Percentiles rank a stretch among this genome's conserved stretches.
Evolutionary conservation across 176 grass and related monocot genomes (phyloP).

Genomic region (Rhipidocladum racemiflorum): DNA sequence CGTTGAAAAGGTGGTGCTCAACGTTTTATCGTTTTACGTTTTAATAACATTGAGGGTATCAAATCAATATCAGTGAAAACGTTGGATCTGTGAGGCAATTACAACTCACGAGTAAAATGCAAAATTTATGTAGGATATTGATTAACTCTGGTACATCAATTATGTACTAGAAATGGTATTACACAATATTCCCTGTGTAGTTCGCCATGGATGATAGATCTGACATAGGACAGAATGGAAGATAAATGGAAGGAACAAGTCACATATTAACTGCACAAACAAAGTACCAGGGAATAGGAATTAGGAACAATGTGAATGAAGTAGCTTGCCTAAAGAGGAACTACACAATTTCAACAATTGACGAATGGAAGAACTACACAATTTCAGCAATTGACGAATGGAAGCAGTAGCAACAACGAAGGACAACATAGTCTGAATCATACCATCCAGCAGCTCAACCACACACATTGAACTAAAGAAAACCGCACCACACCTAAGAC

Average conservation of each 20-base stretch:
- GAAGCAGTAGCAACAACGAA: no score
- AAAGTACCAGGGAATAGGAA: neutral
- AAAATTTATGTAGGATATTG: neutral
- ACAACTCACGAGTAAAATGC: neutral
- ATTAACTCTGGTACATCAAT: neutral
- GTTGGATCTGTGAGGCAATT: neutral
- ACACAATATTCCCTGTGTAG: neutral
- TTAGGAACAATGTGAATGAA: neutral
- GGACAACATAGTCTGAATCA: no score
- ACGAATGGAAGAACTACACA: neutral
- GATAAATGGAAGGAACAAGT: neutral
- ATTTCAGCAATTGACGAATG: no score
- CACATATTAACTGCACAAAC: neutral
- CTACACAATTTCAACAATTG: neutral
- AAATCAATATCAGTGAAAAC: neutral
- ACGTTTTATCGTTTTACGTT: no score
- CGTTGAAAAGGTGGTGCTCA: no score
- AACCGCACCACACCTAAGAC: no score
- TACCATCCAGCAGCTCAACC: no score
- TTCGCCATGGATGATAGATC: neutral
- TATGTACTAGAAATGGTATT: slow-evolving; percentile 18
- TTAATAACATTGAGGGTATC: no score
- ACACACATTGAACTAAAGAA: no score
- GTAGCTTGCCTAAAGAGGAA: neutral
- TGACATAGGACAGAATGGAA: neutral